These are phyloP conservation scores for Penicillium digitatum DNA, from an alignment of 2,329 filamentous ascomycete genomes.

Conservation along the genomic window DNA sequence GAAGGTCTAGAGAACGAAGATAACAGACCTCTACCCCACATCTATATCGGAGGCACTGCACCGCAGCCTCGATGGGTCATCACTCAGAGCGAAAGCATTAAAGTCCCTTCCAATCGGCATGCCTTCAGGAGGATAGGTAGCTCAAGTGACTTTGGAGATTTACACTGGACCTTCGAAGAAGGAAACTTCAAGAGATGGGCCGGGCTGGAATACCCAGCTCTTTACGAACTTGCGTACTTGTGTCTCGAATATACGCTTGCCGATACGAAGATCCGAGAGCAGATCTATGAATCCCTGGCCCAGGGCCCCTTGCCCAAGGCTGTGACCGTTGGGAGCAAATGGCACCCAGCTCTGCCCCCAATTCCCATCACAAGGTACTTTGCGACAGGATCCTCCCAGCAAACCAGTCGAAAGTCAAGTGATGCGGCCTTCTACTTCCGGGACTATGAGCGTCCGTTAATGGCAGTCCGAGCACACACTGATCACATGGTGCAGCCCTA, in stretches of 20 bases:
- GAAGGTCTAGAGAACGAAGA: background rate
- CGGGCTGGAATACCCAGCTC: background rate
- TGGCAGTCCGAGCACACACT: background rate
- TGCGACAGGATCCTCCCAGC: background rate
- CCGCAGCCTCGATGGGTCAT: conserved; percentile 6
- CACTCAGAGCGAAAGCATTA: background rate
- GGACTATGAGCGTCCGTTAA: background rate
- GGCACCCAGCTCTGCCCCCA: conserved; percentile 2
- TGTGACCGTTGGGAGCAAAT: background rate
- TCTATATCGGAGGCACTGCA: conserved; percentile 1
- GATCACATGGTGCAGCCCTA: background rate
- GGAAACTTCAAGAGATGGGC: background rate
- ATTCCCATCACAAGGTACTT: background rate
- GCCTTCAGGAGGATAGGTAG: background rate
- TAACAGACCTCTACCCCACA: background rate
- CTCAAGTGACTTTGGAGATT: background rate
- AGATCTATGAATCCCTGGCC: background rate
- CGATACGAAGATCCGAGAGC: background rate
- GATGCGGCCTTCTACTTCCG: background rate
- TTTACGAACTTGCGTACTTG: conserved; percentile 1
- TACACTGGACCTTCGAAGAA: conserved; percentile 3
- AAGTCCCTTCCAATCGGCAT: background rate
- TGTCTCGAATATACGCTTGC: background rate
- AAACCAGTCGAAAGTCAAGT: background rate
- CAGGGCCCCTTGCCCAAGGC: background rate